Evolutionary conservation across 78 protist species (phyloP), one percentile per base, ranked within the genome.

Genomic region (Dictyostelium intermedium): DNA sequence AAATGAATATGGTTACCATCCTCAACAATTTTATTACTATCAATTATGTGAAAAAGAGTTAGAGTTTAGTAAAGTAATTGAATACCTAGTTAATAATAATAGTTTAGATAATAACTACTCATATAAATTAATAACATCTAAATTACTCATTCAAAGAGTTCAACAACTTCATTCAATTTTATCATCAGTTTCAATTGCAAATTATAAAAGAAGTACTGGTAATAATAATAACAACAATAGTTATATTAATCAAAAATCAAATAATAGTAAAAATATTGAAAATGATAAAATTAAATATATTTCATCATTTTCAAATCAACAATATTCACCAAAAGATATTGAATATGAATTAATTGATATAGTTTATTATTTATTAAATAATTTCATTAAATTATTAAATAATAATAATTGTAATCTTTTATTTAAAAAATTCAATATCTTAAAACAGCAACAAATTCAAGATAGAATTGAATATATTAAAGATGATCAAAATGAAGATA

Each of bases 21-120:
- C 82, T 13, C 94, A 89, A 70, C 94, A 89, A 16, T 89, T 89
- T 79, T 70, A 78, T n/a, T 89, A 89, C 41, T 89, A 69, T 35
- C 72, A 89, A 80, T 23, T 63, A 16, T 80, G 84, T 60, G 94
- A 89, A 80, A 34, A 78, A 18, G 70, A 78, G 27, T 66, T 89
- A 6, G 87, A 89, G 13, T 61, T 60, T 20, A 61, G 81, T 11
- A 89, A 80, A 34, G 30, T 80, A 1, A 50, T 80, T 27, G 82
- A 69, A 9, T 86, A 56, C 34, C 18, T 86, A 9, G 20, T n/a
- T 27, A 66, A 66, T 30, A 66, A 20, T 34, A 74, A 74, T 32
- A 5, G 35, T 30, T 23, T 13, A 5, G 25, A 4, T 1, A 20
- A 74, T 34, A 27, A 37, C 0, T 80, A 25, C 30, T 23, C 30